Base-by-base conservation (phyloP, 1,139 yeast species). In the Debaryomycetaceae sp. region DNA sequence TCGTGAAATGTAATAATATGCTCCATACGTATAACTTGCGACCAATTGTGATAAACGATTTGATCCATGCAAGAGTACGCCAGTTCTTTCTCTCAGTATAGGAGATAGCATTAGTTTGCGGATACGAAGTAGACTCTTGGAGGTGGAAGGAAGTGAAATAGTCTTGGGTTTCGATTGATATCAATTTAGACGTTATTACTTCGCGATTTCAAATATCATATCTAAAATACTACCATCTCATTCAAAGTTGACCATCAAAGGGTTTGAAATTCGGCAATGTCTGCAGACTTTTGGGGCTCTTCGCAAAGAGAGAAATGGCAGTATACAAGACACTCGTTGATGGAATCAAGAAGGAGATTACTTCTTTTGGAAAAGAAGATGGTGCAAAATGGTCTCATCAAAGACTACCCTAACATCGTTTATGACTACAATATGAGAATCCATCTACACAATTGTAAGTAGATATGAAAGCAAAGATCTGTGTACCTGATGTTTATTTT, bases 371-470 rank as follows among this genome's bases (percentile, higher is more conserved):
- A 74, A 49, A 63, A 69, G 43, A 74, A 73, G 53, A 71, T 74
- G 77, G 65, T 71, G 44, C 78, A 72, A 44, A 71, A 69, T 53
- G 78, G 78, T 6, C 63, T 72, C 43, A 72, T 74, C 44, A 72
- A 70, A 50, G 78, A 73, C 51, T 60, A 65, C 46, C 71, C 71
- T 52, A 57, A 68, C 43, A 60, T 83, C 34, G 72, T 69, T 42
- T 81, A 80, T 55, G 89, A 84, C 58, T 67, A 72, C 46, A 81
- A 81, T 58, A 75, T 83, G 77, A 65, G 90, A 46, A 84, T 86
- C 36, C 85, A 80, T 59, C 69, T 85, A 48, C 90, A 85, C 59
- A 80, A 81, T 46, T 66, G 62, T 58, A 49, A 35, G 62, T 58
- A 39, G 33, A 11, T 5, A 17, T 4, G 20, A 17, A 17, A 17